Conservation (phyloP, 2,329 filamentous ascomycete genomes). For the Fusarium sp. region DNA sequence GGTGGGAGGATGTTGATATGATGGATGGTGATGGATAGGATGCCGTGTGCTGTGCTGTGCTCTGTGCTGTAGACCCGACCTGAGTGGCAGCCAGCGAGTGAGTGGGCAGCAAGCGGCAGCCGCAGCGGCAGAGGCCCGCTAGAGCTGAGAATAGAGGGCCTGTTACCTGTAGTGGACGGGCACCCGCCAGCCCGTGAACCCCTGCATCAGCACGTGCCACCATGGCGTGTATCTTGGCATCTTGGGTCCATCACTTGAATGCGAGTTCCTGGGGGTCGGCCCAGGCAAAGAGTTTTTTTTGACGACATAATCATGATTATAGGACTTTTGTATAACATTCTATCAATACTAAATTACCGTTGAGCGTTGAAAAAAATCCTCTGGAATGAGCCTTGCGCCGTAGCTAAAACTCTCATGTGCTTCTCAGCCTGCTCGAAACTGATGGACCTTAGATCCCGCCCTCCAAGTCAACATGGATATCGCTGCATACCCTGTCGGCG, state of each 20-base stretch:
- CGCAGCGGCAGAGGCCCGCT: slow-evolving; percentile 20
- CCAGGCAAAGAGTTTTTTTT: not conserved
- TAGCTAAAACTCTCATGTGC: not conserved
- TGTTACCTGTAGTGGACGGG: slow-evolving; percentile 11
- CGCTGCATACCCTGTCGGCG: slow-evolving; percentile 31
- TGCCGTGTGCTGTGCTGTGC: not conserved
- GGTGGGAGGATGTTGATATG: slow-evolving; percentile 26
- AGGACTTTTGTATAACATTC: not conserved
- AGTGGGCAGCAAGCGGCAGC: slow-evolving; percentile 3
- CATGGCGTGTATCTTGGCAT: slow-evolving; percentile 28
- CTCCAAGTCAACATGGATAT: slow-evolving; percentile 22
- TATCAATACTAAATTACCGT: not conserved
- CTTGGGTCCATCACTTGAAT: not conserved
- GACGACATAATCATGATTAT: not conserved
- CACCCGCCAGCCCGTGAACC: slow-evolving; percentile 28
- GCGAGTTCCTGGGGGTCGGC: slow-evolving; percentile 8
- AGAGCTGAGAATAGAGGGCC: slow-evolving; percentile 10
- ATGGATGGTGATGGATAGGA: slow-evolving; percentile 10
- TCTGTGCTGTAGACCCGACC: slow-evolving; percentile 6
- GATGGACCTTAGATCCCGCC: not conserved
- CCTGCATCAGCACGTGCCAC: slow-evolving; percentile 46
- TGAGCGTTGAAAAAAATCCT: not conserved
- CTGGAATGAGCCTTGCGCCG: not conserved
- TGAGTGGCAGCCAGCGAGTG: slow-evolving; percentile 4
- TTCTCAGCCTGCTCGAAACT: not conserved